Conservation (phyloP, 257 asterid genomes). For the Craterostigma plantagineum region DNA sequence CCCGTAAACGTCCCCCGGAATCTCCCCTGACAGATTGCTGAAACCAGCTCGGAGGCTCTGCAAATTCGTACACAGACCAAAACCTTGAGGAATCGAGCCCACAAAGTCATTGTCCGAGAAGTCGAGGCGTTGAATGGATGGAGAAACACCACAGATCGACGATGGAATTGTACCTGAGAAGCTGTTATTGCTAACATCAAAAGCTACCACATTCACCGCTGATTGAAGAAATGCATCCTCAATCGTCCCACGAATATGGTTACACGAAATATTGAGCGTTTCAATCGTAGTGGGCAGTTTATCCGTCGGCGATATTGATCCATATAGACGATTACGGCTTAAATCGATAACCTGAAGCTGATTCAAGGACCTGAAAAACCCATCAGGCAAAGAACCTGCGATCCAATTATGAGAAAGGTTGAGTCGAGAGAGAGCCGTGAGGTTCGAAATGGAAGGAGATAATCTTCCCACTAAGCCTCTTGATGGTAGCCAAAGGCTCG, state of each 20-base stretch:
- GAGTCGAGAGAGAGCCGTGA: slow-evolving; percentile 37
- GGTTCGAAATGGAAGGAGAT: slow-evolving; percentile 29
- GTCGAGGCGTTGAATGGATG: slow-evolving; percentile 31
- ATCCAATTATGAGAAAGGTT: slow-evolving; percentile 42
- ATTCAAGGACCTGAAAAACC: slow-evolving; percentile 26
- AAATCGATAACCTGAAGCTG: slow-evolving; percentile 32
- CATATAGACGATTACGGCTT: slow-evolving; percentile 55
- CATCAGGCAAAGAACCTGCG: slow-evolving; percentile 42
- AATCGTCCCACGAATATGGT: slow-evolving; percentile 42
- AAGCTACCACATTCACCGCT: slow-evolving; percentile 26
- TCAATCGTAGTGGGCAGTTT: slow-evolving; percentile 21
- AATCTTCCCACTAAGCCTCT: slow-evolving; percentile 40
- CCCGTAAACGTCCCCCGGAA: slow-evolving; percentile 46
- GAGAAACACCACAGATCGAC: slow-evolving; percentile 26
- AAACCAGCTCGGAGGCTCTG: slow-evolving; percentile 53
- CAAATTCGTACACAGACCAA: slow-evolving; percentile 34
- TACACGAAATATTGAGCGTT: slow-evolving; percentile 48
- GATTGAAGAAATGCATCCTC: slow-evolving; percentile 24
- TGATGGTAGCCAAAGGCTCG: slow-evolving; percentile 39
- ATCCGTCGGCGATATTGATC: slow-evolving; percentile 19
- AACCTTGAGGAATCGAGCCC: slow-evolving; percentile 37
- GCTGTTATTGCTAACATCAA: slow-evolving; percentile 70
- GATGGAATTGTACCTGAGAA: slow-evolving; percentile 51
- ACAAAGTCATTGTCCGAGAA: slow-evolving; percentile 54
- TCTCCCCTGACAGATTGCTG: slow-evolving; percentile 33